Evolutionary conservation across 2,329 filamentous ascomycete species (phyloP).

Genomic region (Colletotrichum tamarilloi): DNA sequence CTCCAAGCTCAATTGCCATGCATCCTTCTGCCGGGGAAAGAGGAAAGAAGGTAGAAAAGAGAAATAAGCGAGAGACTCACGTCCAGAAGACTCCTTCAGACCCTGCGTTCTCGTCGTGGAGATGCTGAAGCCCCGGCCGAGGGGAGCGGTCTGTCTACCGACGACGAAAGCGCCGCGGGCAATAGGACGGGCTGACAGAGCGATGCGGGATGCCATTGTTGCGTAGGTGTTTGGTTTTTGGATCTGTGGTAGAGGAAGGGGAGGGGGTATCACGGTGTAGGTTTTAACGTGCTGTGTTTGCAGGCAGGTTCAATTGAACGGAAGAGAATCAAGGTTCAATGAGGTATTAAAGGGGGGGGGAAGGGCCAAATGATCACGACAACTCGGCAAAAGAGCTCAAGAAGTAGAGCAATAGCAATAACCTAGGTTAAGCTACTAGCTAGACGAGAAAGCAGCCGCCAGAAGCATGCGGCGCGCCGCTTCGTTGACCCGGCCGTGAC

Average conservation of each 20-base stretch:
- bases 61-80: constrained; percentile 41
- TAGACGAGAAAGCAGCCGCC: neutral
- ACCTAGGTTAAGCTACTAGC: neutral
- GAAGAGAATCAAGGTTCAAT: too few species aligned
- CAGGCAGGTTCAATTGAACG: neutral
- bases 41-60: neutral
- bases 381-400: neutral
- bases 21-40: neutral
- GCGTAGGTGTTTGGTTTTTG: neutral
- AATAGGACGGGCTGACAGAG: constrained; percentile 40
- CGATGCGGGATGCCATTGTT: constrained; percentile 47
- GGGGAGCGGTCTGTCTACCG: constrained; percentile 38
- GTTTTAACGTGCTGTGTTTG: neutral
- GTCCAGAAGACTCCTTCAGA: constrained; percentile 51
- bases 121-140: constrained; percentile 41
- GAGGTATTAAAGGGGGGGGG: too few species aligned
- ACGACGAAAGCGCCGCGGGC: constrained; percentile 39
- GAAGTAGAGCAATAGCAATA: neutral
- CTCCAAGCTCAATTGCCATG: neutral
- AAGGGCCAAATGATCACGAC: neutral
- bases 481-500: constrained; percentile 26
- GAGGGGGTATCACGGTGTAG: neutral
- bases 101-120: constrained; percentile 43
- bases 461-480: neutral
- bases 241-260: neutral